These are phyloP conservation scores for Cyberlindnera bimundalis DNA, from an alignment of 805 yeast genomes.

Conservation along the genomic window DNA sequence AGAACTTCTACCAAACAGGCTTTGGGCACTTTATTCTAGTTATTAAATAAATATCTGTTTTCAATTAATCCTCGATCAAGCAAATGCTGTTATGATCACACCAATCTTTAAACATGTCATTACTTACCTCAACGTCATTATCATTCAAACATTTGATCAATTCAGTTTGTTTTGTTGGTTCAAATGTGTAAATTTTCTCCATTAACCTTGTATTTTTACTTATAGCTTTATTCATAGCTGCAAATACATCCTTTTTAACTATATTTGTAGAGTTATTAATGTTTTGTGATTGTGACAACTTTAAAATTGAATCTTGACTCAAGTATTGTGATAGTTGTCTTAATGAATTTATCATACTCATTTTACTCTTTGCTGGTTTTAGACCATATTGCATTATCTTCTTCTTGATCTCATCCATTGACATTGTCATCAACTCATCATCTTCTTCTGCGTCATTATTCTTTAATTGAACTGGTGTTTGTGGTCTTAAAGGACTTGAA, in stretches of 20 bases:
- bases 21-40: conserved; percentile 3
- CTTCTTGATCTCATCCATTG: conserved; percentile 22
- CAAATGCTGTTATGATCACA: conserved; percentile 27
- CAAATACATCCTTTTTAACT: conserved; percentile 22
- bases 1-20: conserved; percentile 14
- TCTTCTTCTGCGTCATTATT: conserved; percentile 11
- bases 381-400: conserved; percentile 25
- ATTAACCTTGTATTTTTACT: conserved; percentile 6
- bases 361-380: conserved; percentile 23
- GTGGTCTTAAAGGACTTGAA: conserved; percentile 14
- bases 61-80: conserved; percentile 15
- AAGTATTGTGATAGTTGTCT: conserved; percentile 14
- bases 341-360: conserved; percentile 21
- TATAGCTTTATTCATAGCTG: conserved; percentile 15
- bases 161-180: conserved; percentile 17
- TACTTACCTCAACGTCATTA: conserved; percentile 9
- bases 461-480: neutral
- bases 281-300: conserved; percentile 20
- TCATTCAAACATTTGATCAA: conserved; percentile 8
- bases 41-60: neutral
- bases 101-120: conserved; percentile 21
- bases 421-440: conserved; percentile 13
- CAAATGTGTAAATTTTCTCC: conserved; percentile 25
- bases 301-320: conserved; percentile 17
- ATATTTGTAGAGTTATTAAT: conserved; percentile 22